Conservation (phyloP, 192 early-diverging fungal genomes). For the Lobosporangium transversale region DNA sequence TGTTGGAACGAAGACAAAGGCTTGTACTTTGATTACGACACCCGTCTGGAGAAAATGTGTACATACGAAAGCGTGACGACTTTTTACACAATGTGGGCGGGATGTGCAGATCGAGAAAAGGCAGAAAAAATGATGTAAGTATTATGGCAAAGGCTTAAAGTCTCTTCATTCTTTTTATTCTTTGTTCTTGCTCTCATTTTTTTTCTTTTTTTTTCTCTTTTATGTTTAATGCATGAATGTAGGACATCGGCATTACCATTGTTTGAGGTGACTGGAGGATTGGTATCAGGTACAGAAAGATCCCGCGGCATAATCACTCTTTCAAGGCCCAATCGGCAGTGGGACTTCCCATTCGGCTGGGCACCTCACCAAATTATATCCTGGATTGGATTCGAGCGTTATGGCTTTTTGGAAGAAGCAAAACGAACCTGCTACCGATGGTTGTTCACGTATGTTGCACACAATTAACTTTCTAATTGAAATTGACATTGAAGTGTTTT, state of each 20-base stretch:
- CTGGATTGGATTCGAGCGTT: slow-evolving; percentile 90
- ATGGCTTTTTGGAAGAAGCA: slow-evolving; percentile 79
- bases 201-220: not conserved
- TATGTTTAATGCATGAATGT: not conserved
- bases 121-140: slow-evolving; percentile 78
- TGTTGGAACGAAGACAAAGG: slow-evolving; percentile 84
- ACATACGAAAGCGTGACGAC: slow-evolving; percentile 91
- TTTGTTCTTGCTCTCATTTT: not conserved
- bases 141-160: too few relatives aligned
- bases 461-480: too few relatives aligned
- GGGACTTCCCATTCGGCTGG: slow-evolving; percentile 96
- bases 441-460: slow-evolving; percentile 84
- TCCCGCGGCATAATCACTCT: slow-evolving; percentile 85
- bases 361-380: slow-evolving; percentile 99
- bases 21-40: slow-evolving; percentile 94
- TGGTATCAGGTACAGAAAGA: slow-evolving; percentile 92
- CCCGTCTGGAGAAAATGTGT: slow-evolving; percentile 67
- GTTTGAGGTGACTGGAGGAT: slow-evolving; percentile 92
- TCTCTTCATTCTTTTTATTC: too few relatives aligned
- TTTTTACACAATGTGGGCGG: slow-evolving; percentile 94
- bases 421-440: slow-evolving; percentile 91
- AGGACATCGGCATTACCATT: slow-evolving; percentile 62
- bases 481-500: too few relatives aligned
- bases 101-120: slow-evolving; percentile 77
- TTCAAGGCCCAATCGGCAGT: slow-evolving; percentile 92